Evolutionary conservation across 345 rosid species (phyloP), one percentile per base, ranked within the genome.

Genomic region (Theobroma cacao): DNA sequence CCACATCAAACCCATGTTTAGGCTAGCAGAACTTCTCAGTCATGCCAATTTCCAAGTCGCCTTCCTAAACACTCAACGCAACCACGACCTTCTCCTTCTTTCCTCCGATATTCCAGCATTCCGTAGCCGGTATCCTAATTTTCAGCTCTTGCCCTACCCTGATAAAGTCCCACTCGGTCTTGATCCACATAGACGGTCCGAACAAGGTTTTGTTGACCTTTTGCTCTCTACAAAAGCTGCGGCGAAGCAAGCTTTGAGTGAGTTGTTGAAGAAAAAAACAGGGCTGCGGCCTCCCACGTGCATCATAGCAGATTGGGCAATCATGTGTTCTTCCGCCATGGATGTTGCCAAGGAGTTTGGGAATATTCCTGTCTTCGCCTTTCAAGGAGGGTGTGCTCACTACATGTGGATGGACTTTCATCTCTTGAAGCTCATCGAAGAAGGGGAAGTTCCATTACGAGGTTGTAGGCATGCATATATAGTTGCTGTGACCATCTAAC

Each of bases 21-120:
- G 24, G 52, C 76, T 78, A 28, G 86, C 86, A 18, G 50, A 81
- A 65, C 84, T 84, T 30, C 79, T 81, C 20, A 36, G 79, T 56
- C 53, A 73, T 12, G 79, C 70, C 9, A 65, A 61, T 3, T 53
- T 80, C 67, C 69, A 66, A 12, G 63, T 78, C 33, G 78, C 84
- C 43, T 81, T 84, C 78, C 1, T 81, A 80, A 78, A 75, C 80
- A 68, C 80, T 66, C 58, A 78, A 26, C 61, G 78, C 62, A 53
- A 45, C 80, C 75, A 78, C 38, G 15, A 48, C 15, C 78, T n/a
- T n/a, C n/a, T 81, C 18, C 17, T 66, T 40, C 13, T 52, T 10
- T 66, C 72, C 4, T 43, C n/a, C 28, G 65, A 40, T 63, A 31
- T 67, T 52, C 67, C 40, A 15, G 75, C 50, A 36, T 36, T 74